Evolutionary conservation across 805 yeast genomes (phyloP).

Genomic region (Yarrowia deformans): DNA sequence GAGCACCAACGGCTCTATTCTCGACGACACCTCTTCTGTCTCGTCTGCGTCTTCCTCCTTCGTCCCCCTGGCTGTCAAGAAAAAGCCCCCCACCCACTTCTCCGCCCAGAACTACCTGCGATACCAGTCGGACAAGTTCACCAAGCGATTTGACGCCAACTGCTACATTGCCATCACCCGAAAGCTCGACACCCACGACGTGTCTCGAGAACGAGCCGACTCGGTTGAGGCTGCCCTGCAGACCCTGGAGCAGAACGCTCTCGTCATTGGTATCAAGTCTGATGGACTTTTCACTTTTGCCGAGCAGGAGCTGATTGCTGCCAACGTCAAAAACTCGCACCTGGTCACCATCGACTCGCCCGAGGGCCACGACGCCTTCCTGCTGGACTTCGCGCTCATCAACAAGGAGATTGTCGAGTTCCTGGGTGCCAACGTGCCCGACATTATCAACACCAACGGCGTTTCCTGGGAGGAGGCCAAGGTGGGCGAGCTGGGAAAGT

Average conservation of each 20-base stretch:
- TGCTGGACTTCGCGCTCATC: slow-evolving; percentile 85
- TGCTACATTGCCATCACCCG: slow-evolving; percentile 94
- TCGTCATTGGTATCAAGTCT: slow-evolving; percentile 86
- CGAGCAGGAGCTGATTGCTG: slow-evolving; percentile 87
- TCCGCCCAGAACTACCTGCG: slow-evolving; percentile 95
- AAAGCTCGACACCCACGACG: slow-evolving; percentile 93
- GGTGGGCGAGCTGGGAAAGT: slow-evolving; percentile 48
- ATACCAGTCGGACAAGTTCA: slow-evolving; percentile 92
- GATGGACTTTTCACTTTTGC: slow-evolving; percentile 93
- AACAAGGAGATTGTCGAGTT: slow-evolving; percentile 74
- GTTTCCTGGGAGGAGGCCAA: slow-evolving; percentile 57
- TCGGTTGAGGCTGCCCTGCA: slow-evolving; percentile 60
- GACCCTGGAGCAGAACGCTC: slow-evolving; percentile 72
- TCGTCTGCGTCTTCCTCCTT: slow-evolving; percentile 38
- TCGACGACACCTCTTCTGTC: slow-evolving; percentile 40
- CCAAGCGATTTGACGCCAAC: slow-evolving; percentile 91
- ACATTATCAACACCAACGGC: slow-evolving; percentile 59
- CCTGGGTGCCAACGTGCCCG: slow-evolving; percentile 63
- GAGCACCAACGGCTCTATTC: slow-evolving; percentile 28
- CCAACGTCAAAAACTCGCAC: slow-evolving; percentile 70
- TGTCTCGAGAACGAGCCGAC: slow-evolving; percentile 76
- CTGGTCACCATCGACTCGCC: slow-evolving; percentile 83
- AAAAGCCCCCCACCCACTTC: slow-evolving; percentile 65
- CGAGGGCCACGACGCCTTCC: slow-evolving; percentile 97
- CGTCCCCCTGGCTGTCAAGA: slow-evolving; percentile 37